phyloP scores from a whole-genome alignment of 2,329 filamentous ascomycete species.

The Cladosporium austrohemisphaericum region DNA sequence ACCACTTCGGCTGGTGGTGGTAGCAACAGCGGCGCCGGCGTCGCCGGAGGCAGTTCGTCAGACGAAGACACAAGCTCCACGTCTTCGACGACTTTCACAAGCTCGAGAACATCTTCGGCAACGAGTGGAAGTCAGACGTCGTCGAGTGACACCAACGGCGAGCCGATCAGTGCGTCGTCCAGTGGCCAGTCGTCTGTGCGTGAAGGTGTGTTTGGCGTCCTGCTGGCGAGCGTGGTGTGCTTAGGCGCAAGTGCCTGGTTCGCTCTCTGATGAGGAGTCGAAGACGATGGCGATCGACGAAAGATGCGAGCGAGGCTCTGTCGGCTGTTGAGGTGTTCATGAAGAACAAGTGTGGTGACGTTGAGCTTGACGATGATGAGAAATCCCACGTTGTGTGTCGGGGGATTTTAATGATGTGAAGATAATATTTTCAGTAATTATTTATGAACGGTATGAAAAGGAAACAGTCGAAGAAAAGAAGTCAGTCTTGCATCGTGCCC shows the following conservation, averaged over 20 bases:
- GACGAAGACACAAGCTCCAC: neutral
- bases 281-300: neutral
- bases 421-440: neutral
- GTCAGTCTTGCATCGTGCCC: neutral
- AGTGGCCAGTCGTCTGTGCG: neutral
- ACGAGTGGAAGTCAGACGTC: neutral
- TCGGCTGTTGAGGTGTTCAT: too few species aligned
- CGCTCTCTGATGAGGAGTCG: neutral
- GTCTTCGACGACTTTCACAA: neutral
- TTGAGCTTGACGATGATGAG: too few species aligned
- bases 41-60: neutral
- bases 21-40: neutral
- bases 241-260: neutral
- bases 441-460: neutral
- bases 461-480: neutral
- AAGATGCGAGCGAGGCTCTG: too few species aligned
- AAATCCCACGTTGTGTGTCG: too few species aligned
- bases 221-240: neutral
- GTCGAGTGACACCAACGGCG: neutral
- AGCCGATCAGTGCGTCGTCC: neutral
- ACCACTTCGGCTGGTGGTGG: neutral
- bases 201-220: neutral
- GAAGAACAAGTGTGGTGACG: too few species aligned
- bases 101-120: slow-evolving; percentile 1
- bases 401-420: too few species aligned